Base-by-base conservation (phyloP, 75 land plant species). In the Adiantum capillusveneris region DNA sequence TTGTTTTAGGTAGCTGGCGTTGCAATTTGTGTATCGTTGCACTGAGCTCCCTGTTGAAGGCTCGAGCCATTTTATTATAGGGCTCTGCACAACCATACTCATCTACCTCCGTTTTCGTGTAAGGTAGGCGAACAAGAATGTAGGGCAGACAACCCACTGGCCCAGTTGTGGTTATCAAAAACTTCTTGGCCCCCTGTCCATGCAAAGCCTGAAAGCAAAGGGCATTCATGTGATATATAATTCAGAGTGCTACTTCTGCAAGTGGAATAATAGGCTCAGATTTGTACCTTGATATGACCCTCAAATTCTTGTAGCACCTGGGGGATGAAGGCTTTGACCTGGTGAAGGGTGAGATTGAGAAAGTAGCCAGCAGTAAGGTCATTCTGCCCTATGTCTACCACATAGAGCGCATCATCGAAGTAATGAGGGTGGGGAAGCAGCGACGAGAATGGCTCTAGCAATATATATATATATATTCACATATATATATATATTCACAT, bases 371-470 rank as follows among this genome's bases (percentile, higher is more conserved):
- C 43, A 19, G 72, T 63, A 16, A 84, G 65, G 29, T 84, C 86
- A 41, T 84, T 84, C 27, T 79, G 82, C 9, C 86, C 86, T 6
- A 84, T 84, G 29, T 84, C 82, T 49, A 84, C 42, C 5, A 76
- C 75, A 52, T 75, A 84, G 6, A 84, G 60, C 6, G 80, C 86
- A 48, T 63, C 43, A 13, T 72, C 58, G 64, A 84, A 79, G 36
- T 62, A 57, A 12, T 52, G 56, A 0, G 65, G 66, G 26, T 56
- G 53, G 11, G 82, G 86, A 12, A 84, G 58, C 18, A 52, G 27
- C 30, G 55, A 57, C 31, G 25, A 44, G 30, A 48, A 56, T n/a
- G 53, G 70, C 11, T 57, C 45, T 34, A 9, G 37, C 37, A 9
- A 9, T 34, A 9, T 34, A n/a, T n/a, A n/a, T n/a, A n/a, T n/a